phyloP scores from a whole-genome alignment of 108 stramenopile genomes.

The Mayamaea pseudoterrestris region DNA sequence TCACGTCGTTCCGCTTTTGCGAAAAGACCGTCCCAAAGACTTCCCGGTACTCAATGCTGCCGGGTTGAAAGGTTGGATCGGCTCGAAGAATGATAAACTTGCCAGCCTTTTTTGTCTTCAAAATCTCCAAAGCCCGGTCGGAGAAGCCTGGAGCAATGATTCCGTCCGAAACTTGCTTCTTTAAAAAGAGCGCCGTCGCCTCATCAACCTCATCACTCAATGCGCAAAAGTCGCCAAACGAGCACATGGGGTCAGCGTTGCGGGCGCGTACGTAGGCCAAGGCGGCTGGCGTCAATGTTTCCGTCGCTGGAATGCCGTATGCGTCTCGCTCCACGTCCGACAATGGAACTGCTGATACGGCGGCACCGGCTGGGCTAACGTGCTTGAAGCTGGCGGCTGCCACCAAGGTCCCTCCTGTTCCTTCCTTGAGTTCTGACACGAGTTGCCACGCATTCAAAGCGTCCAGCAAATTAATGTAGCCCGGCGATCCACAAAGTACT shows the following conservation, averaged over 20 bases:
- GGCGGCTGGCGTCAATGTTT: slow-evolving; percentile 78
- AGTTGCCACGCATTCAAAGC: slow-evolving; percentile 97
- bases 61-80: slow-evolving; percentile 68
- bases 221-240: slow-evolving; percentile 97
- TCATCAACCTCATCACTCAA: slow-evolving; percentile 94
- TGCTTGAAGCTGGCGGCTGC: slow-evolving; percentile 98
- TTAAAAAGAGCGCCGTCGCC: slow-evolving; percentile 87
- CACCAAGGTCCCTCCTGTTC: slow-evolving; percentile 83
- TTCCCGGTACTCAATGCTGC: slow-evolving; percentile 92
- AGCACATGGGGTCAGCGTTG: slow-evolving; percentile 98
- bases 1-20: slow-evolving; percentile 90
- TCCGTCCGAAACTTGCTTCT: slow-evolving; percentile 96
- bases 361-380: slow-evolving; percentile 95
- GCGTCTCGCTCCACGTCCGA: slow-evolving; percentile 74
- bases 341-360: slow-evolving; percentile 90
- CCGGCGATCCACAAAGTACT: slow-evolving; percentile 87
- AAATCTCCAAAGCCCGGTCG: slow-evolving; percentile 88
- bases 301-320: slow-evolving; percentile 72
- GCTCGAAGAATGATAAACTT: slow-evolving; percentile 95
- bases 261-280: slow-evolving; percentile 96
- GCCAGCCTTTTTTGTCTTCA: slow-evolving; percentile 94
- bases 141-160: slow-evolving; percentile 99
- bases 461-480: slow-evolving; percentile 98
- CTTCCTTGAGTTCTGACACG: slow-evolving; percentile 84
- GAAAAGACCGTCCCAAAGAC: slow-evolving; percentile 94